Percentiles rank a stretch among this genome's conserved stretches.
Evolutionary conservation across 768 basidiomycete species (phyloP).

Genomic region (Chalciporus pseudorubinellus): DNA sequence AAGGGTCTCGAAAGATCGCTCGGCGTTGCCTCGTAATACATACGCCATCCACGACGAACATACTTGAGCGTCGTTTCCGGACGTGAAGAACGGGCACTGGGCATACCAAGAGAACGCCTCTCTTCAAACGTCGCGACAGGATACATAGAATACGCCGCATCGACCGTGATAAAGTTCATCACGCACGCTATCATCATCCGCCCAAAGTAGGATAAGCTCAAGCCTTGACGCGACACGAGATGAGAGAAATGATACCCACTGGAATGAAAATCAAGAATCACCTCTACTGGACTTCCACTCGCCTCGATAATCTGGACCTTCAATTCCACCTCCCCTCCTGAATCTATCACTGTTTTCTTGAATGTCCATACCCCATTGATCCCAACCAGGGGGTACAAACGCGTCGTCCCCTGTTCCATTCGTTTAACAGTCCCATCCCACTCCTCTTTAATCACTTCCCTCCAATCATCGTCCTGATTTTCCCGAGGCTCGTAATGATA

Average conservation of each 20-base stretch:
- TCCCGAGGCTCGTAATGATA: slow-evolving; percentile 29
- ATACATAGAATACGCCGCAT: slow-evolving; percentile 41
- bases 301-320: slow-evolving; percentile 42
- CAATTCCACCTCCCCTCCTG: background rate
- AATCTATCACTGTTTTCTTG: slow-evolving; percentile 6
- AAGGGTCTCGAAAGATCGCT: background rate
- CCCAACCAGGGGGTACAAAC: background rate
- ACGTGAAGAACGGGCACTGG: background rate
- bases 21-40: slow-evolving; percentile 11
- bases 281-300: slow-evolving; percentile 18
- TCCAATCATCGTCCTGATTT: slow-evolving; percentile 20
- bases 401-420: rapidly evolving
- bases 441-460: background rate
- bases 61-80: slow-evolving; percentile 33
- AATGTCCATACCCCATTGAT: slow-evolving; percentile 25
- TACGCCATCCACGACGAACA: slow-evolving; percentile 35
- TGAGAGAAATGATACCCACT: slow-evolving; percentile 34
- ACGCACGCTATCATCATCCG: slow-evolving; percentile 33
- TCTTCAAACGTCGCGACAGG: slow-evolving; percentile 41
- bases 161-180: slow-evolving; percentile 44
- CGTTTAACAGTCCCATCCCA: slow-evolving; percentile 21
- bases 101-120: slow-evolving; percentile 23
- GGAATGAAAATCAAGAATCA: slow-evolving; percentile 47
- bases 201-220: background rate
- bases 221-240: too few species aligned